phyloP scores from a whole-genome alignment of 2,329 filamentous ascomycete species.

The Pseudogymnoascus sp. region DNA sequence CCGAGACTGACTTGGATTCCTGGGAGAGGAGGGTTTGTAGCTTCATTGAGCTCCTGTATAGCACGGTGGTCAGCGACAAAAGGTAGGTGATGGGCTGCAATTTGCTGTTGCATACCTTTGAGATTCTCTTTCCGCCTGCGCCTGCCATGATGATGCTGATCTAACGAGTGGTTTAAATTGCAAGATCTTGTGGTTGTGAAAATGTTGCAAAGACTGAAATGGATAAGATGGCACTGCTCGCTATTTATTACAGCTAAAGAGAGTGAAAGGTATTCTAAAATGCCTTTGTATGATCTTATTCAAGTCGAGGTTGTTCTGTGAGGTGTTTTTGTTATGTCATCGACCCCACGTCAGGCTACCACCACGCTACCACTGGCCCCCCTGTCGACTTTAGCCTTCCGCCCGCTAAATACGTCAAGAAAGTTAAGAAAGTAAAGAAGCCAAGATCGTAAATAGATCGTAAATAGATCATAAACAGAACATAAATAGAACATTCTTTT shows the following conservation, averaged over 20 bases:
- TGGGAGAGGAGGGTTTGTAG: slow-evolving; percentile 45
- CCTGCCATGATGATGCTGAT: slow-evolving; percentile 20
- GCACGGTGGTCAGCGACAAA: slow-evolving; percentile 8
- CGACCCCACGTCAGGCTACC: slow-evolving; percentile 6
- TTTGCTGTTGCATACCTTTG: slow-evolving; percentile 16
- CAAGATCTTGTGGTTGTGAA: slow-evolving; percentile 1
- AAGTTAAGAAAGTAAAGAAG: not conserved
- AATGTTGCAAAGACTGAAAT: not conserved
- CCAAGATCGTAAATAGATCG: not conserved
- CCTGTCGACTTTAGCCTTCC: slow-evolving; percentile 4
- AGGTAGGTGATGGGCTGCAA: not conserved
- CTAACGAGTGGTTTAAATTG: slow-evolving; percentile 8
- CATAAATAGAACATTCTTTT: not conserved
- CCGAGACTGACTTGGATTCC: slow-evolving; percentile 50
- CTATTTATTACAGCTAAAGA: slow-evolving; percentile 7
- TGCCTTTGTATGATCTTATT: not conserved
- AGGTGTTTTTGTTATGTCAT: not conserved
- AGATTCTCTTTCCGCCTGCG: slow-evolving; percentile 23
- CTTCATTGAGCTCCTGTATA: slow-evolving; percentile 52
- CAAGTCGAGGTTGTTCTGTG: not conserved
- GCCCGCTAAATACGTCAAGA: slow-evolving; percentile 7
- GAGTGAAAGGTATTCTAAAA: not conserved
- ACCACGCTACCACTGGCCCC: not conserved
- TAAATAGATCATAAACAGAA: not conserved
- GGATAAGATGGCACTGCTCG: not conserved